Evolutionary conservation across 169 alveolate species (phyloP).

Genomic region (Plasmodium malariae): DNA sequence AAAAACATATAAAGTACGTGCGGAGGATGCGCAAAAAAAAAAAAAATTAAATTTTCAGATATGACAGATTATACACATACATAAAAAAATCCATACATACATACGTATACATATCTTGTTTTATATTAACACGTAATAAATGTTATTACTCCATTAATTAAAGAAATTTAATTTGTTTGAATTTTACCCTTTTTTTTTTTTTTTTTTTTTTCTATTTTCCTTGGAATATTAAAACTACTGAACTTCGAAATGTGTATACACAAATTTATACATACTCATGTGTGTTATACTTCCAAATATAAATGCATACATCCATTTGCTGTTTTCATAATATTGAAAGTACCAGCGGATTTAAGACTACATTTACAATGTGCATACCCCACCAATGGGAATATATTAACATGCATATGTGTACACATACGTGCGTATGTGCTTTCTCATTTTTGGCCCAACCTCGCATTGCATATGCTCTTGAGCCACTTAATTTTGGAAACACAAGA

Average conservation of each 20-base stretch:
- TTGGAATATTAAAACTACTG: no score
- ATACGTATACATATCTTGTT: neutral
- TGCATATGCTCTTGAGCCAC: constrained; percentile 76
- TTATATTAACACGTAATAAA: constrained; percentile 24
- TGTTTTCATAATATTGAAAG: no score
- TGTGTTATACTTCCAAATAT: no score
- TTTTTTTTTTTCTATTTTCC: neutral
- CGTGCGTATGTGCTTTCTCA: neutral
- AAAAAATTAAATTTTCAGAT: neutral
- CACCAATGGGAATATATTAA: neutral
- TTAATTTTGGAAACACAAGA: constrained; percentile 74
- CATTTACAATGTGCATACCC: no score
- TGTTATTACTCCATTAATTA: neutral
- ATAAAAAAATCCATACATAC: no score
- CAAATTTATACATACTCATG: no score
- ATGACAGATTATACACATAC: neutral
- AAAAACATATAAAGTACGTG: constrained; percentile 10
- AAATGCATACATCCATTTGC: no score
- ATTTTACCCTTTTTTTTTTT: neutral
- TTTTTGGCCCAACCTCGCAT: constrained; percentile 57
- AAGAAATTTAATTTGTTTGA: constrained; percentile 18
- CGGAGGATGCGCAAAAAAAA: neutral
- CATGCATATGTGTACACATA: constrained; percentile 6
- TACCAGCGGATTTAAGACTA: no score
- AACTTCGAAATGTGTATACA: no score